These are phyloP conservation scores for Trichoderma parareesei DNA, from an alignment of 495 filamentous ascomycete species.

Conservation along the genomic window DNA sequence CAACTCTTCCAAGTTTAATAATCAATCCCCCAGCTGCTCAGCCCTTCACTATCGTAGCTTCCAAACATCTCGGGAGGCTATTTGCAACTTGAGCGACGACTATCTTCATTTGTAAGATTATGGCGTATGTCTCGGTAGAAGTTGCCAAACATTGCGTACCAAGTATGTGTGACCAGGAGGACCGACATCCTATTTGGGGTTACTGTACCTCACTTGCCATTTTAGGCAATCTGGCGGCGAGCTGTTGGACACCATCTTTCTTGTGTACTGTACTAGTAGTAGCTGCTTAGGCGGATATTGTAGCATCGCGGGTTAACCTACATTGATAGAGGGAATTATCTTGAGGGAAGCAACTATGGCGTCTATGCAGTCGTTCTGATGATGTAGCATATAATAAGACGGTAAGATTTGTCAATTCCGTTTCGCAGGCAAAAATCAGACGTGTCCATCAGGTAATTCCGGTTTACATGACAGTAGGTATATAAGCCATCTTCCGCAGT, in stretches of 20 bases:
- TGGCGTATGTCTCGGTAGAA: neutral
- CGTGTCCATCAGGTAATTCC: no score
- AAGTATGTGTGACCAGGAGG: neutral
- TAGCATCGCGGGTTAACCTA: no score
- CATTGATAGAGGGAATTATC: no score
- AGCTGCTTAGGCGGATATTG: no score
- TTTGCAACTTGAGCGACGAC: neutral
- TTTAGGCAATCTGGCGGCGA: neutral
- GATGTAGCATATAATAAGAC: no score
- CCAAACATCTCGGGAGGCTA: neutral
- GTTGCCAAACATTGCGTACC: neutral
- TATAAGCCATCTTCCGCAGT: no score
- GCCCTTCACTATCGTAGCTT: neutral
- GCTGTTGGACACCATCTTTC: neutral
- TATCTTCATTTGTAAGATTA: neutral
- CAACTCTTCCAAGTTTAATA: neutral
- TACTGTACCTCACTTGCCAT: neutral
- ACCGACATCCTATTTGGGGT: neutral
- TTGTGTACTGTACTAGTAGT: no score
- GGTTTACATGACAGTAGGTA: no score
- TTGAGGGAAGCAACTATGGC: no score
- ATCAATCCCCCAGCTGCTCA: neutral
- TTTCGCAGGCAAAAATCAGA: no score
- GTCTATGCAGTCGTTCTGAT: no score
- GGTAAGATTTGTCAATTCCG: no score